phyloP scores from a whole-genome alignment of 2,329 filamentous ascomycete species.

The Laburnicola sp. region DNA sequence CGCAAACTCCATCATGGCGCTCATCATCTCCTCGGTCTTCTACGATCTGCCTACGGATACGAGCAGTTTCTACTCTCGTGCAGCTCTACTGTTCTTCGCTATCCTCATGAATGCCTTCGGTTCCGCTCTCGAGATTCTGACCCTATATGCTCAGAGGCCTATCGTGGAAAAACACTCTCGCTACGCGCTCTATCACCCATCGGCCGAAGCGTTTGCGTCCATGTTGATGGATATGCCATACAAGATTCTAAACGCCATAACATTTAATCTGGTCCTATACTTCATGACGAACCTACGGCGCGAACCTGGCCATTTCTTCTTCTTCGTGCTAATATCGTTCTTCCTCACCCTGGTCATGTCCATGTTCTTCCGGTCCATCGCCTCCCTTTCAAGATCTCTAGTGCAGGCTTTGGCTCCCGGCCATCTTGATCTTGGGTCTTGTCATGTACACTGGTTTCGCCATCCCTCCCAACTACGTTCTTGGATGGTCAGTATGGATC shows the following conservation, averaged over 20 bases:
- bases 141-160: constrained; percentile 82
- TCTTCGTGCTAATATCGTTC: constrained; percentile 79
- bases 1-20: constrained; percentile 73
- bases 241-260: constrained; percentile 72
- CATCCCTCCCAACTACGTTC: constrained; percentile 65
- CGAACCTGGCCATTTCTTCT: constrained; percentile 77
- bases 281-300: constrained; percentile 84
- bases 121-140: constrained; percentile 80
- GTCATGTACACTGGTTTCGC: constrained; percentile 71
- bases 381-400: constrained; percentile 70
- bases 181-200: constrained; percentile 88
- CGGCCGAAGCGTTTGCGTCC: constrained; percentile 81
- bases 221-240: constrained; percentile 87
- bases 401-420: constrained; percentile 61
- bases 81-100: constrained; percentile 83
- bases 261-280: constrained; percentile 80
- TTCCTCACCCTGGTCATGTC: constrained; percentile 75
- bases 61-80: constrained; percentile 74
- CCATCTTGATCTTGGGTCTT: constrained; percentile 64
- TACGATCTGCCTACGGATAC: constrained; percentile 71
- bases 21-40: constrained; percentile 81
- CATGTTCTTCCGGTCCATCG: constrained; percentile 83
- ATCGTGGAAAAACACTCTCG: constrained; percentile 89
- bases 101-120: constrained; percentile 84
- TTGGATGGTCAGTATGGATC: constrained; percentile 80